Base-by-base conservation (phyloP, 2,329 filamentous ascomycete genomes). In the Tolypocladium inflatum region DNA sequence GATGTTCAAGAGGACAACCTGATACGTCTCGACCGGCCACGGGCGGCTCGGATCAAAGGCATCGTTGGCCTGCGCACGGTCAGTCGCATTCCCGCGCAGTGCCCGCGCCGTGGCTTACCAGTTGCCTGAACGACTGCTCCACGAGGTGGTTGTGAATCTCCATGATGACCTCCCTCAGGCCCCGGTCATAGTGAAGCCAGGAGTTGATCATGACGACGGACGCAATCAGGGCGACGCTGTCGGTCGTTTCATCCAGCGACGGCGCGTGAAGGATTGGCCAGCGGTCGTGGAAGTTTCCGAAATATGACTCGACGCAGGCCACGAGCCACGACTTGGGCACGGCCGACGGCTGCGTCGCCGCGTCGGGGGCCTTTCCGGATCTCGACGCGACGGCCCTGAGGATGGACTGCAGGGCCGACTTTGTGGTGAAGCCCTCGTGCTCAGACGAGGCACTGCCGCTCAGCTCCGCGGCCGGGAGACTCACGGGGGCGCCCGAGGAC, bases 251-350 rank as follows among this genome's bases (percentile, higher is more conserved):
- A 42, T 66, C 68, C 55, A 71, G 72, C 0, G 68, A 63, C 1
- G 75, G 73, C 0, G 65, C 67, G 59, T 76, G 74, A 4, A 79
- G 62, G 2, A 76, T 63, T 7, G 76, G 72, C 68, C 75, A 78
- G 1, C 68, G 68, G 35, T 74, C 66, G 57, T 78, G 76, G 37
- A 78, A 75, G 0, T 67, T 59, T 0, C 64, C 64, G n/a, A 78
- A 69, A 41, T 76, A 80, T 0, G 68, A 63, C 0, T 67, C 64
- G 1, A 65, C 59, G 33, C 62, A 63, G 4, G 57, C 58, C 17
- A 60, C 52, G 4, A 66, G 60, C 67, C 66, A 68, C 1, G 54
- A 9, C 35, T 63, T 62, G 33, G 63, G 59, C 3, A 65, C 54
- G 42, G 61, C 30, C 19, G 61, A n/a, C 2, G 51, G 50, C 13